Conservation (phyloP, 345 rosid species). For the Jatropha curcas region DNA sequence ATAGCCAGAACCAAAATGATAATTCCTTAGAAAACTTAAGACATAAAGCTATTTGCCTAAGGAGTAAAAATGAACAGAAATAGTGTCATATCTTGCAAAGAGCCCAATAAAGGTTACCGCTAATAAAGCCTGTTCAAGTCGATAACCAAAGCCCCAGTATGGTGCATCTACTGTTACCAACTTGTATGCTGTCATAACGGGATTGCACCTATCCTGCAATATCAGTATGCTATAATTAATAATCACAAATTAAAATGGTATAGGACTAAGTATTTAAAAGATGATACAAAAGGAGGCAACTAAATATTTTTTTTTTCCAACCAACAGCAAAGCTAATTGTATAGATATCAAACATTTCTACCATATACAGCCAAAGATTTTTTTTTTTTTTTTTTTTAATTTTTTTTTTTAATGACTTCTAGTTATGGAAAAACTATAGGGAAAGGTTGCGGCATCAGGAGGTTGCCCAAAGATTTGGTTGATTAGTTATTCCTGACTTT, state of each 20-base stretch:
- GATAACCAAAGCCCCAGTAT: conserved; percentile 73
- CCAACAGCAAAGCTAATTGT: background rate
- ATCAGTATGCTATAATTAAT: conserved; percentile 6
- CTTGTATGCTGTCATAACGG: conserved; percentile 73
- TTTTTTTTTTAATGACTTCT: no score
- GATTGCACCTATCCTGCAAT: conserved; percentile 57
- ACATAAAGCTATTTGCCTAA: background rate
- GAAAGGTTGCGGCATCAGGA: no score
- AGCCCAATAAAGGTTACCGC: conserved; percentile 44
- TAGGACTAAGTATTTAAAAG: background rate
- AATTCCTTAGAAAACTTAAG: background rate
- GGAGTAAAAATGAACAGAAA: background rate
- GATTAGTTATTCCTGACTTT: no score
- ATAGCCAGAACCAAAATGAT: background rate
- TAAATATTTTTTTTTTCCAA: no score
- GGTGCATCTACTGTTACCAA: conserved; percentile 71
- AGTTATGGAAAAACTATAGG: no score
- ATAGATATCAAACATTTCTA: no score
- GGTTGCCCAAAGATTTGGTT: no score
- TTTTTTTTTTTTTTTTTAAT: no score
- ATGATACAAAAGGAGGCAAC: background rate
- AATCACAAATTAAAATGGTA: background rate
- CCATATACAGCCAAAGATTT: background rate
- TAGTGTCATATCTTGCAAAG: background rate
- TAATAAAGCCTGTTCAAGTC: conserved; percentile 67